Evolutionary conservation across 768 basidiomycete species (phyloP).

Genomic region (Trametes coccinea): DNA sequence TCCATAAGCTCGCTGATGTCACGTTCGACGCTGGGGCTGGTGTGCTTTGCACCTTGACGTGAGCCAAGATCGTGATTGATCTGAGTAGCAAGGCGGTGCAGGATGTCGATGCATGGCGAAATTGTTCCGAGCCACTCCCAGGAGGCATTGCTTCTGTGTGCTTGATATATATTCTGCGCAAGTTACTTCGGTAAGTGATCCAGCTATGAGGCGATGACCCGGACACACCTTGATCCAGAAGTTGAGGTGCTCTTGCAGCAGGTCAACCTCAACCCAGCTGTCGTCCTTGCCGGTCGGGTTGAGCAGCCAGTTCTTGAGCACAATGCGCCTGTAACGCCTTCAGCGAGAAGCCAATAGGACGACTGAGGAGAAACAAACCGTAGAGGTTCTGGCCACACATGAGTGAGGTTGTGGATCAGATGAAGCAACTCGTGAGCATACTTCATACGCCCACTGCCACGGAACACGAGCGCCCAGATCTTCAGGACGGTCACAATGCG

Average conservation of each 20-base stretch:
- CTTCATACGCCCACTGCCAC: not conserved
- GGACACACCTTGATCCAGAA: constrained; percentile 35
- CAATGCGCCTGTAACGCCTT: too few species aligned
- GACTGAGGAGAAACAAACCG: too few species aligned
- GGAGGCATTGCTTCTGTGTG: constrained; percentile 36
- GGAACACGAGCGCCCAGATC: not conserved
- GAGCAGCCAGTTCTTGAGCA: not conserved
- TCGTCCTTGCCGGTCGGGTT: constrained; percentile 24
- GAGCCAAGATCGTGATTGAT: too few species aligned
- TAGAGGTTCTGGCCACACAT: not conserved
- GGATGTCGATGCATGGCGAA: constrained; percentile 29
- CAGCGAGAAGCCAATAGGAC: too few species aligned
- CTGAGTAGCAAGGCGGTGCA: too few species aligned
- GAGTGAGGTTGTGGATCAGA: not conserved
- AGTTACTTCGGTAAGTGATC: too few species aligned
- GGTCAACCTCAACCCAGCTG: constrained; percentile 28
- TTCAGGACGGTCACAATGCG: not conserved
- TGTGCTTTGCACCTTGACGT: too few species aligned
- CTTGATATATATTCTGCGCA: constrained; percentile 31
- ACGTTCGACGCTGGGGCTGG: too few species aligned
- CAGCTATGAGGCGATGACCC: not conserved
- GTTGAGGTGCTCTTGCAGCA: constrained; percentile 38
- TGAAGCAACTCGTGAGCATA: not conserved
- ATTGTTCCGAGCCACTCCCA: constrained; percentile 38
- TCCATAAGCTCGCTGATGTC: too few species aligned